These are phyloP conservation scores for Metarhizium humberi DNA, from an alignment of 2,329 filamentous ascomycete species.

Conservation along the genomic window DNA sequence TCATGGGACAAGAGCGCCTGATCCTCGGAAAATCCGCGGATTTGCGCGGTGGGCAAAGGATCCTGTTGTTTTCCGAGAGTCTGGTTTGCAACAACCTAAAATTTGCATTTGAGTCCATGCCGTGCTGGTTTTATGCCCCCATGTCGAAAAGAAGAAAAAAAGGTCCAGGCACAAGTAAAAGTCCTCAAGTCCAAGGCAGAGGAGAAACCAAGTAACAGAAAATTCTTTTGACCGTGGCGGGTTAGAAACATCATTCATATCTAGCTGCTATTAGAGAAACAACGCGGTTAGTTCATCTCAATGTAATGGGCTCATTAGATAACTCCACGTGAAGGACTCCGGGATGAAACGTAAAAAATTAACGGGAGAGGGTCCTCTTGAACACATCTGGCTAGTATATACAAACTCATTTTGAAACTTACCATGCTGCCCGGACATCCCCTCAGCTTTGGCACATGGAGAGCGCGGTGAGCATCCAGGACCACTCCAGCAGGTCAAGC, in stretches of 20 bases:
- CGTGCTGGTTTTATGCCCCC: too few species aligned
- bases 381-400: constrained; percentile 39
- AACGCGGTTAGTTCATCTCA: constrained; percentile 1
- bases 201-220: too few species aligned
- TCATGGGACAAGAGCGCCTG: too few species aligned
- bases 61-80: background rate
- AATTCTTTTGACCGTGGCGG: too few species aligned
- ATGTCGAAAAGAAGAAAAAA: too few species aligned
- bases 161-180: too few species aligned
- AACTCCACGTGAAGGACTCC: constrained; percentile 1
- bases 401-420: constrained; percentile 38
- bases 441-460: constrained; percentile 15
- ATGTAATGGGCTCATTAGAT: background rate
- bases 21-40: too few species aligned
- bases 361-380: constrained; percentile 24
- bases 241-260: background rate
- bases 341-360: background rate
- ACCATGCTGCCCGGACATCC: constrained; percentile 44
- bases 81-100: background rate
- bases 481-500: constrained; percentile 7
- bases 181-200: too few species aligned
- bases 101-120: too few species aligned
- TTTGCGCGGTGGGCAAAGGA: background rate
- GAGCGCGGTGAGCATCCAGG: constrained; percentile 10
- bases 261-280: background rate